Percentiles rank a stretch among this genome's conserved stretches.
Evolutionary conservation across 2,329 filamentous ascomycete species (phyloP).

Genomic region (Ascochyta fabae): DNA sequence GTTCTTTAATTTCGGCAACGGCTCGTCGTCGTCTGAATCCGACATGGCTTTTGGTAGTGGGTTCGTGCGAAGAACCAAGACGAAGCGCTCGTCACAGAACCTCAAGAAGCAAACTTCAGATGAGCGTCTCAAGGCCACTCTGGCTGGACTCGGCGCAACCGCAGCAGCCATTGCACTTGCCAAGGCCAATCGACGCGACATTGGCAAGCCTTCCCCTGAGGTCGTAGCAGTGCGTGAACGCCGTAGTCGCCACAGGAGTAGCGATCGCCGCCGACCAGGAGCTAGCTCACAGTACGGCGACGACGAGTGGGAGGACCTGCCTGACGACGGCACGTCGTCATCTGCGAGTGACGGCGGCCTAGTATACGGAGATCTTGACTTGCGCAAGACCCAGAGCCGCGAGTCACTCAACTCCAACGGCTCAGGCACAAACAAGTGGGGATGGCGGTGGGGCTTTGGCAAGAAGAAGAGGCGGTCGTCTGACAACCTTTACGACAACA

Average conservation of each 20-base stretch:
- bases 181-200: constrained; percentile 40
- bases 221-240: constrained; percentile 45
- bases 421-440: constrained; percentile 64
- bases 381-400: constrained; percentile 51
- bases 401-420: constrained; percentile 62
- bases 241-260: constrained; percentile 30
- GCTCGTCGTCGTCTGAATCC: constrained; percentile 53
- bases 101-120: constrained; percentile 50
- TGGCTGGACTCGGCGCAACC: constrained; percentile 56
- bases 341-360: constrained; percentile 62
- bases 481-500: constrained; percentile 45
- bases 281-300: constrained; percentile 50
- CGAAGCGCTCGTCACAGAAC: constrained; percentile 28
- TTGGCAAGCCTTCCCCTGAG: constrained; percentile 39
- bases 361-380: constrained; percentile 63
- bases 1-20: constrained; percentile 59
- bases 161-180: constrained; percentile 57
- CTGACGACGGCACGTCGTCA: constrained; percentile 47
- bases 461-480: constrained; percentile 51
- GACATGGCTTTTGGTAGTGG: constrained; percentile 56
- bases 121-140: constrained; percentile 55
- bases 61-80: constrained; percentile 33
- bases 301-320: constrained; percentile 55
- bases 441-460: constrained; percentile 65
- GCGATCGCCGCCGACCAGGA: constrained; percentile 22